phyloP scores from a whole-genome alignment of 345 rosid genomes.

The Durio zibethinus region DNA sequence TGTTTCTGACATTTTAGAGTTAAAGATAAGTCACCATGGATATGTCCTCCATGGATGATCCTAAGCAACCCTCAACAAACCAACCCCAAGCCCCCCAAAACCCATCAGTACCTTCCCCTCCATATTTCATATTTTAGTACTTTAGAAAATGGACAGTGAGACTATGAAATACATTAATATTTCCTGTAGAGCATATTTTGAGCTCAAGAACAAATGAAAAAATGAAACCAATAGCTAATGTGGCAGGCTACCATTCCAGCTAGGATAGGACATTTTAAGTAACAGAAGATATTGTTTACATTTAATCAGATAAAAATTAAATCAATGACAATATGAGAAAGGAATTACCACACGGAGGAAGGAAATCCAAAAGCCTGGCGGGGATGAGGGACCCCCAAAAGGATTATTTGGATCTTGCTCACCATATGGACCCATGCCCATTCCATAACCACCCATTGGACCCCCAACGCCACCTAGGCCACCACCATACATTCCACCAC shows the following conservation, averaged over 20 bases:
- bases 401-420: slow-evolving; percentile 93
- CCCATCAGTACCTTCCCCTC: neutral
- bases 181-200: neutral
- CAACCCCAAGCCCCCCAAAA: too few species aligned
- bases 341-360: slow-evolving; percentile 76
- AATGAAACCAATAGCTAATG: neutral
- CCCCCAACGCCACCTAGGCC: slow-evolving; percentile 62
- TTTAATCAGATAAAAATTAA: slow-evolving; percentile 1
- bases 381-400: slow-evolving; percentile 70
- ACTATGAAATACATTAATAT: neutral
- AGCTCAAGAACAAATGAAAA: neutral
- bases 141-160: neutral
- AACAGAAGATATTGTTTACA: neutral
- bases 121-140: neutral
- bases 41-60: neutral
- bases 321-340: neutral
- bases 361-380: slow-evolving; percentile 99
- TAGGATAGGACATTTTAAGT: neutral
- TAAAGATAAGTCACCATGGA: neutral
- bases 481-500: slow-evolving; percentile 39
- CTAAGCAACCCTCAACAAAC: neutral
- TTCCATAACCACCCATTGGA: slow-evolving; percentile 86
- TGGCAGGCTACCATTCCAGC: neutral
- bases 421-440: slow-evolving; percentile 84
- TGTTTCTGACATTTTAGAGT: neutral